A percentile compares a stretch with the other conserved stretches of the same genome.
Evolutionary conservation across 345 rosid species (phyloP).

Genomic region (Anacardium occidentale): DNA sequence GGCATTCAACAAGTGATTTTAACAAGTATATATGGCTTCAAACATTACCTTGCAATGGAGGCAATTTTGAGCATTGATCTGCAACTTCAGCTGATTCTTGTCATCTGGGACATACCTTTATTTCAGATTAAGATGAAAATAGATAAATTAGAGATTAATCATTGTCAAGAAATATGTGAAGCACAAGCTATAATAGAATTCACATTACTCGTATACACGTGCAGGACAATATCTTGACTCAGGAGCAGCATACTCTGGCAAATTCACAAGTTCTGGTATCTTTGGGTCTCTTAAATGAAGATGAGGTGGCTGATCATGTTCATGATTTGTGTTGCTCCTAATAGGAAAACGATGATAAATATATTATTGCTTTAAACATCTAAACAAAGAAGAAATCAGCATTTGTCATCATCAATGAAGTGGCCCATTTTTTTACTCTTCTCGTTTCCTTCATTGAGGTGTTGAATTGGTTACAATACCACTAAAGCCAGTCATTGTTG

Average conservation of each 20-base stretch:
- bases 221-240: slow-evolving; percentile 96
- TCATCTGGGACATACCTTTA: slow-evolving; percentile 77
- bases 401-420: no score
- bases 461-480: no score
- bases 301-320: slow-evolving; percentile 92
- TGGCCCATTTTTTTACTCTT: no score
- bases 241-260: slow-evolving; percentile 78
- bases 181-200: slow-evolving; percentile 6
- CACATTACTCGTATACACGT: slow-evolving; percentile 85
- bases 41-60: slow-evolving; percentile 87
- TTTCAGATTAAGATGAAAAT: slow-evolving; percentile 17
- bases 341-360: slow-evolving; percentile 15
- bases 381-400: no score
- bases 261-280: slow-evolving; percentile 71
- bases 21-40: slow-evolving; percentile 20
- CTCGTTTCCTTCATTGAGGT: no score
- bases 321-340: slow-evolving; percentile 97
- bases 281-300: slow-evolving; percentile 65
- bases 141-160: not conserved
- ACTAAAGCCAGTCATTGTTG: no score
- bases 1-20: no score
- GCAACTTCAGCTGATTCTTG: slow-evolving; percentile 62
- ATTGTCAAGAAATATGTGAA: slow-evolving; percentile 10
- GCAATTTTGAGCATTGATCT: slow-evolving; percentile 93
- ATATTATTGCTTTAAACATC: slow-evolving; percentile 14